phyloP scores from a whole-genome alignment of 1,284 basidiomycete species.

The Tremellales sp. region DNA sequence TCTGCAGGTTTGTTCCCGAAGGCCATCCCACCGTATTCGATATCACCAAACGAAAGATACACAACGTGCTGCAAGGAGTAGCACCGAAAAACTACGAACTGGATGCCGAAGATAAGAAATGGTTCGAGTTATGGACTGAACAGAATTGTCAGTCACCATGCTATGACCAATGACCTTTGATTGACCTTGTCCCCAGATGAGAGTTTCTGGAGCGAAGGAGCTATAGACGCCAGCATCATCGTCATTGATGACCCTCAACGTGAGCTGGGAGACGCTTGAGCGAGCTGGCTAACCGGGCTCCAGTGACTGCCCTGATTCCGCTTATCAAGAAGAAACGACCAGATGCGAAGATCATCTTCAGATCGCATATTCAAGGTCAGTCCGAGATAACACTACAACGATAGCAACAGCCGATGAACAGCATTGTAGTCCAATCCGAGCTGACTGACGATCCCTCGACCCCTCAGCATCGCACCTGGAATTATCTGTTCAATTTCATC shows the following conservation, averaged over 20 bases:
- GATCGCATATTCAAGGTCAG: slow-evolving; percentile 85
- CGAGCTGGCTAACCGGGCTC: neutral
- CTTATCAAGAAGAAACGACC: slow-evolving; percentile 75
- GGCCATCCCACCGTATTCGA: slow-evolving; percentile 82
- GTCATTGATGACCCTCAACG: slow-evolving; percentile 68
- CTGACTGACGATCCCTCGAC: slow-evolving; percentile 51
- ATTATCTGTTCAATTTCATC: slow-evolving; percentile 85
- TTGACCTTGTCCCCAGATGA: slow-evolving; percentile 42
- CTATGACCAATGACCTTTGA: slow-evolving; percentile 6
- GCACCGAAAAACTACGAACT: slow-evolving; percentile 68
- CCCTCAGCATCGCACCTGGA: slow-evolving; percentile 80
- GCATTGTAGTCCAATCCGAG: slow-evolving; percentile 34
- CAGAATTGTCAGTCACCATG: slow-evolving; percentile 54
- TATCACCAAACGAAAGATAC: slow-evolving; percentile 78
- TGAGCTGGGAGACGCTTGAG: slow-evolving; percentile 14
- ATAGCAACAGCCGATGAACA: no score
- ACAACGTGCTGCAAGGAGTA: slow-evolving; percentile 58
- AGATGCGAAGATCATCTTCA: slow-evolving; percentile 76
- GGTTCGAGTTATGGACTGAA: slow-evolving; percentile 70
- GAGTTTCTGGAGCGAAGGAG: slow-evolving; percentile 74
- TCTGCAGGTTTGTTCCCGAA: slow-evolving; percentile 67
- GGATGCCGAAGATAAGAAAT: slow-evolving; percentile 66
- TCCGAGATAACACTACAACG: neutral
- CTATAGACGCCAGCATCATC: slow-evolving; percentile 37
- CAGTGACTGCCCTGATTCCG: slow-evolving; percentile 68